phyloP scores from a whole-genome alignment of 2,329 filamentous ascomycete species.

The Fusarium tanahbumbuense region DNA sequence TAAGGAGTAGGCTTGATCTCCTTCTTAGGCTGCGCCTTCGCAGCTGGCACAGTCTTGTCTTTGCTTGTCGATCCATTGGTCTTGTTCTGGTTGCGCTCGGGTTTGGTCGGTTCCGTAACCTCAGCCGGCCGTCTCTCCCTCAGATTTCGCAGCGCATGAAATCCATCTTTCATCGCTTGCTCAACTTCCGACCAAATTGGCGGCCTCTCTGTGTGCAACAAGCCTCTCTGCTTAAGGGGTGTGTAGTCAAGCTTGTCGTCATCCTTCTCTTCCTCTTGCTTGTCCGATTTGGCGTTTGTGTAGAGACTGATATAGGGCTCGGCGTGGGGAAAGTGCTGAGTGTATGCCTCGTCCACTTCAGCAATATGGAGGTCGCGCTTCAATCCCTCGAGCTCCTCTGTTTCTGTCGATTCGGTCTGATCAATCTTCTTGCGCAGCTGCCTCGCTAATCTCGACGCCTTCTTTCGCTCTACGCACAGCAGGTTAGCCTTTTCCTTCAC shows the following conservation, averaged over 20 bases:
- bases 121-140: slow-evolving; percentile 61
- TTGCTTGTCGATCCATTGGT: slow-evolving; percentile 32
- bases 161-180: slow-evolving; percentile 69
- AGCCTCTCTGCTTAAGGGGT: slow-evolving; percentile 56
- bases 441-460: slow-evolving; percentile 75
- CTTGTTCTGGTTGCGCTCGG: slow-evolving; percentile 31
- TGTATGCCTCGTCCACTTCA: slow-evolving; percentile 81
- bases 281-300: slow-evolving; percentile 53
- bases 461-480: slow-evolving; percentile 74
- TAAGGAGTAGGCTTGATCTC: slow-evolving; percentile 33
- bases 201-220: slow-evolving; percentile 60
- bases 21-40: slow-evolving; percentile 37
- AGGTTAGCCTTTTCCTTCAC: slow-evolving; percentile 17
- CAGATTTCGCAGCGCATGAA: slow-evolving; percentile 62
- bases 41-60: slow-evolving; percentile 25
- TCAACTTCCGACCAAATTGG: slow-evolving; percentile 78
- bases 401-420: slow-evolving; percentile 61
- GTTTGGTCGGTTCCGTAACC: slow-evolving; percentile 20
- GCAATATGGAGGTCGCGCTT: slow-evolving; percentile 72
- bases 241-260: slow-evolving; percentile 44
- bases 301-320: slow-evolving; percentile 77
- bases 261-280: slow-evolving; percentile 50
- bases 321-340: slow-evolving; percentile 76
- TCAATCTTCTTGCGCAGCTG: slow-evolving; percentile 70
- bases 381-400: slow-evolving; percentile 65